Base-by-base conservation (phyloP, 257 asterid genomes). In the Pogostemon cablin region DNA sequence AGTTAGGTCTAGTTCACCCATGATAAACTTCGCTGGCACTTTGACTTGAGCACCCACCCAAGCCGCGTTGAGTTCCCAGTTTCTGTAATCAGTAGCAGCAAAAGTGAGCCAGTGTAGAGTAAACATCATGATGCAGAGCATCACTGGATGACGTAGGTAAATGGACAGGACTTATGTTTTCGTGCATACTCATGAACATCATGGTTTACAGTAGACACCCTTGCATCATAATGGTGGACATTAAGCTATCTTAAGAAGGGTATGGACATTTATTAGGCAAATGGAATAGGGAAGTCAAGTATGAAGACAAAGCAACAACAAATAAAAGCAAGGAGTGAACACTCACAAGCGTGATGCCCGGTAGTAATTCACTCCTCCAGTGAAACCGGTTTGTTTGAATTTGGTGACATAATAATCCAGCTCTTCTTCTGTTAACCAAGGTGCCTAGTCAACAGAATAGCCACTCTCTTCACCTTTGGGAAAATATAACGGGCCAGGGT, bases 341-440 rank as follows among this genome's bases (percentile, higher is more conserved):
- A 73, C 88, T 83, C 64, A 86, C 95, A 76, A 12, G 59, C 67
- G 65, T 12, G 82, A 32, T 2, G 97, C 87, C 6, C 96, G 92
- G 64, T 90, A 90, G 79, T 85, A 88, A 73, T 90, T 90, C 37
- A 90, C 47, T 63, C 80, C 91, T 12, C 97, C 97, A 0, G 87
- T 85, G 87, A 88, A 90, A 60, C 96, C 95, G 10, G 84, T 86
- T 63, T 74, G 72, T 71, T 78, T 80, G 69, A 83, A 88, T 60
- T 76, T 83, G 73, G 43, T 67, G 44, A 65, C 80, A 12, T 84
- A 90, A 57, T 90, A 90, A 65, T 83, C 80, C 1, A 88, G 77
- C 41, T 90, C 91, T 15, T 85, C 78, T 61, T 86, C 90, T 9
- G 87, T 68, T 56, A 88, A 68, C 91, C 93, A 90, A 52, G 83